These are phyloP conservation scores for Rauvolfia tetraphylla DNA, from an alignment of 257 asterid species.

Conservation along the genomic window DNA sequence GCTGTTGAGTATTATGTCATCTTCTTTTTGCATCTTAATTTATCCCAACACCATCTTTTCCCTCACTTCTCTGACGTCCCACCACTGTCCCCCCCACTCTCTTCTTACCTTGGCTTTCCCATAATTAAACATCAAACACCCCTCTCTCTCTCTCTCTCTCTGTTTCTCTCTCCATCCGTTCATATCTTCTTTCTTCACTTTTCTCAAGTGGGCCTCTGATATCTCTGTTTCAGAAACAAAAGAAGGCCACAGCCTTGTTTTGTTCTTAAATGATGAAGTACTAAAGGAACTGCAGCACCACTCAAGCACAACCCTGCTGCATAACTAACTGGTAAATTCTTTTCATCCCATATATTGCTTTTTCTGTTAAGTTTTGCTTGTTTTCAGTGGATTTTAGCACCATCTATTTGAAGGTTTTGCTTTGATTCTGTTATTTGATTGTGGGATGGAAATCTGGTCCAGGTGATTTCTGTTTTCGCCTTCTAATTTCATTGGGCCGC, in stretches of 20 bases:
- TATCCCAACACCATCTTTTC: conserved; percentile 23
- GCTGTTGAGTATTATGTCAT: conserved; percentile 26
- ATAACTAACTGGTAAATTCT: not conserved
- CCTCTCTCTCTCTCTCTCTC: conserved; percentile 17
- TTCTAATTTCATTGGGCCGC: not conserved
- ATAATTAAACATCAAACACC: conserved; percentile 32
- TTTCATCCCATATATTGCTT: not conserved
- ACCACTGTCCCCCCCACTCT: conserved; percentile 33
- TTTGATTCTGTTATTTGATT: not conserved
- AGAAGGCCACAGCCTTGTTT: conserved; percentile 18
- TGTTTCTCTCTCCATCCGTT: conserved; percentile 21
- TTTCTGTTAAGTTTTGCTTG: not conserved
- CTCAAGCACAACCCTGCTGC: conserved; percentile 19
- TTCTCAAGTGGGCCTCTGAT: conserved; percentile 19
- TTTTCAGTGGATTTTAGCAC: not conserved
- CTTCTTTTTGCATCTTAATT: not conserved
- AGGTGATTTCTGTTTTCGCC: not conserved
- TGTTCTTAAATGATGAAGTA: conserved; percentile 25
- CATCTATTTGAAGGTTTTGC: not conserved
- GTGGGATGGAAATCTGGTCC: not conserved
- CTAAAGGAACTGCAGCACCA: conserved; percentile 8
- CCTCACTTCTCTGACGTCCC: conserved; percentile 36
- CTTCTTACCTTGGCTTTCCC: conserved; percentile 30
- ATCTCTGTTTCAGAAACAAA: conserved; percentile 16
- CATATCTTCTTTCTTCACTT: conserved; percentile 15